These are phyloP conservation scores for Bonnemaisonia californica DNA, from an alignment of 31 red algal species.

Conservation along the genomic window DNA sequence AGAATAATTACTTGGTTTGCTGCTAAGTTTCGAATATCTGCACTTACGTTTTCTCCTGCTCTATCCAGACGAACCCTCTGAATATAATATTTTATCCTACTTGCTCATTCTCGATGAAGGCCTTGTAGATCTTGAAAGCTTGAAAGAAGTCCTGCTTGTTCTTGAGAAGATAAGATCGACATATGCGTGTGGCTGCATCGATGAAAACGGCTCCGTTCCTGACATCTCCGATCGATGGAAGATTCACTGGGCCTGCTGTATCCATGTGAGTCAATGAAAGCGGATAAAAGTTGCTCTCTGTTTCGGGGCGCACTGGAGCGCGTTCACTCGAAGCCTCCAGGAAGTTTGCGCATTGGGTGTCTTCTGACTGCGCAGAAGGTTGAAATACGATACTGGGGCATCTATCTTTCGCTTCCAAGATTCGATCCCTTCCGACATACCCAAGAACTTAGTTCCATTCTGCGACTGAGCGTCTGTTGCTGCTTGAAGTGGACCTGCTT, in stretches of 20 bases:
- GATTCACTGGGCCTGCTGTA: background rate
- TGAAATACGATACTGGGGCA: background rate
- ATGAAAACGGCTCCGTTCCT: constrained; percentile 11
- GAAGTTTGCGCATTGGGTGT: background rate
- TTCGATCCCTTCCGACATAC: constrained; percentile 8
- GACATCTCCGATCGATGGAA: constrained; percentile 2
- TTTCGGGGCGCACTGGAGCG: background rate
- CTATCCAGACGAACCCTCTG: background rate
- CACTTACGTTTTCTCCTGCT: constrained; percentile 5
- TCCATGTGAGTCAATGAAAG: constrained; percentile 12
- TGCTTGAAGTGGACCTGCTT: no score
- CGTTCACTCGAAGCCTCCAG: background rate
- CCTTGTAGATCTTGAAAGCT: background rate
- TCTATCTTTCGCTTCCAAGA: background rate
- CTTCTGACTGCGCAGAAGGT: background rate
- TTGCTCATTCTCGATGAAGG: constrained; percentile 26
- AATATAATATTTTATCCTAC: background rate
- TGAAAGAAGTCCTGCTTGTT: background rate
- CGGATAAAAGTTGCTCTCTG: background rate
- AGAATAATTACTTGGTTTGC: background rate
- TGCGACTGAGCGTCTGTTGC: no score
- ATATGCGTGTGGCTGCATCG: background rate
- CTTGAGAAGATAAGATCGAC: background rate
- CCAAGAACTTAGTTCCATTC: constrained; percentile 12
- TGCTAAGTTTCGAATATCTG: background rate